Evolutionary conservation across 2,329 filamentous ascomycete genomes (phyloP).

Genomic region (Colletotrichum sublineola): DNA sequence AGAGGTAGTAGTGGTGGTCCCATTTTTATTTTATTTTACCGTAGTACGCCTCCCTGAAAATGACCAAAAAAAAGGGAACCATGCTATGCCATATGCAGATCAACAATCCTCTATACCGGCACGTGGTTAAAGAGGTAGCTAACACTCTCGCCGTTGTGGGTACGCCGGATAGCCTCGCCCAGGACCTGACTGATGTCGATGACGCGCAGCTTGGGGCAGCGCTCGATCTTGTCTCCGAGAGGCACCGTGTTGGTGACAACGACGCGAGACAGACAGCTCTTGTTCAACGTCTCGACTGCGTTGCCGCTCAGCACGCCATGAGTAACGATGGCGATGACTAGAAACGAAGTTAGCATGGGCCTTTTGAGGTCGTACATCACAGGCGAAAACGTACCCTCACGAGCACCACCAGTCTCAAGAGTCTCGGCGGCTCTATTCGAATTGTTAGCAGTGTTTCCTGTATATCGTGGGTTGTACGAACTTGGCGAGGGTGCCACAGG

Average conservation of each 20-base stretch:
- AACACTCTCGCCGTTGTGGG: slow-evolving; percentile 73
- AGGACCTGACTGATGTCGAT: slow-evolving; percentile 92
- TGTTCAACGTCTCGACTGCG: slow-evolving; percentile 88
- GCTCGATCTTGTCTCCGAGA: slow-evolving; percentile 79
- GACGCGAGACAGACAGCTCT: slow-evolving; percentile 79
- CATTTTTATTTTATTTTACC: neutral
- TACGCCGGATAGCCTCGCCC: slow-evolving; percentile 69
- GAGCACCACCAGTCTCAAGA: slow-evolving; percentile 35
- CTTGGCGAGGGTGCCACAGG: slow-evolving; percentile 87
- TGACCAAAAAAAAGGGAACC: neutral
- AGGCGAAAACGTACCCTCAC: slow-evolving; percentile 25
- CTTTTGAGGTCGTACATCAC: neutral
- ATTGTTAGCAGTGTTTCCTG: slow-evolving; percentile 8
- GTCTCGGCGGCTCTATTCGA: slow-evolving; percentile 35
- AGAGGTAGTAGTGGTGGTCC: too few species aligned
- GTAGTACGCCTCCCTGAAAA: slow-evolving; percentile 9
- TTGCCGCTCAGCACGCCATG: slow-evolving; percentile 92
- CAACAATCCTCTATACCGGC: slow-evolving; percentile 47
- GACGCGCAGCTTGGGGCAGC: slow-evolving; percentile 84
- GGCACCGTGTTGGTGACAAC: slow-evolving; percentile 85
- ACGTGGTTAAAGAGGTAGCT: slow-evolving; percentile 69
- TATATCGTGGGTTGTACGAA: slow-evolving; percentile 66
- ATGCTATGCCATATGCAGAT: slow-evolving; percentile 7
- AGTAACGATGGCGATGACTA: slow-evolving; percentile 89
- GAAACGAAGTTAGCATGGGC: neutral